phyloP scores from a whole-genome alignment of 1,139 yeast species.

The Candida tetrigidarum region DNA sequence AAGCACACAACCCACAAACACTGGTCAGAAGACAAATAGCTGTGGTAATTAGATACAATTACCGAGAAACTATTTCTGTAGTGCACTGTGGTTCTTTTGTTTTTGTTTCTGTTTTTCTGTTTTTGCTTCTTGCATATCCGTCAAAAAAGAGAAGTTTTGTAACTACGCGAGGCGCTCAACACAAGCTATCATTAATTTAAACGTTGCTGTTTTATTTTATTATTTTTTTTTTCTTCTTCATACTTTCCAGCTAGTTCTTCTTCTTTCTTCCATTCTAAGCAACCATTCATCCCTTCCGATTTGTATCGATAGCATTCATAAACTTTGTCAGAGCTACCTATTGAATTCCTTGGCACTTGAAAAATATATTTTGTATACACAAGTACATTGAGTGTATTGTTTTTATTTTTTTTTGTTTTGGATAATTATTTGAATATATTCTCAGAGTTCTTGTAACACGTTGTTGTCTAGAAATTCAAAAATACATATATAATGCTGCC shows the following conservation, averaged over 20 bases:
- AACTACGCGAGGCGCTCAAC: not conserved
- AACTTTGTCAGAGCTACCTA: not conserved
- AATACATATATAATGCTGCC: constrained; percentile 6
- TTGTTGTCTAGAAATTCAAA: not conserved
- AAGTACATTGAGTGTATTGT: no score
- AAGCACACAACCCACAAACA: not conserved
- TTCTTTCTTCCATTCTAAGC: not conserved
- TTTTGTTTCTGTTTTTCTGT: not conserved
- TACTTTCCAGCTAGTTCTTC: not conserved
- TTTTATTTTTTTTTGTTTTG: not conserved
- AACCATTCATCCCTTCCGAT: no score
- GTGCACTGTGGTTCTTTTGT: no score
- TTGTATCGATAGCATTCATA: not conserved
- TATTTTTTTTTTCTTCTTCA: no score
- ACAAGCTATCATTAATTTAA: no score
- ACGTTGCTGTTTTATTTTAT: no score
- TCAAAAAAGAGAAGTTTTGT: no score
- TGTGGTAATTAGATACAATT: no score
- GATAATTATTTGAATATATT: no score
- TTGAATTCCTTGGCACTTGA: not conserved
- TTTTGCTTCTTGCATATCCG: not conserved
- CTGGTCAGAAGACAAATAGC: no score
- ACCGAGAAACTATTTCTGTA: no score
- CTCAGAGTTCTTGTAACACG: not conserved
- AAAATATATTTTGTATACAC: not conserved